These are phyloP conservation scores for Cyberlindnera nakhonratchasimensis DNA, from an alignment of 805 yeast species.

Conservation along the genomic window DNA sequence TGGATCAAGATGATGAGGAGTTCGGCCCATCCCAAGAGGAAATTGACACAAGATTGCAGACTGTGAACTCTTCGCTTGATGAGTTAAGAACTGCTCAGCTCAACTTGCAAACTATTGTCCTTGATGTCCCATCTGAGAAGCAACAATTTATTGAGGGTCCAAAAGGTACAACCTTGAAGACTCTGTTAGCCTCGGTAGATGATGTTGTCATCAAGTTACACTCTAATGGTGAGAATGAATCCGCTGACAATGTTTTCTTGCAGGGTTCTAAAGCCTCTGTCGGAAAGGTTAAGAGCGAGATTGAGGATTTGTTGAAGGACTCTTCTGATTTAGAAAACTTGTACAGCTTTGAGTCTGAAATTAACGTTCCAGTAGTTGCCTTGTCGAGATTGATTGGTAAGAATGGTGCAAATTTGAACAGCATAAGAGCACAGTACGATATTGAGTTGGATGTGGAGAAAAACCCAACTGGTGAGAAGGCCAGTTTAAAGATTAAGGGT, in stretches of 20 bases:
- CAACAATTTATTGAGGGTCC: conserved; percentile 65
- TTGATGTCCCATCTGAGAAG: conserved; percentile 49
- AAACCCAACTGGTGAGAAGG: conserved; percentile 40
- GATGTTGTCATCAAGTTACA: conserved; percentile 44
- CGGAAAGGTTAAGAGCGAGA: conserved; percentile 45
- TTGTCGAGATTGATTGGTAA: conserved; percentile 86
- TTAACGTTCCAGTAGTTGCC: conserved; percentile 62
- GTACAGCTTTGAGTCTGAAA: conserved; percentile 39
- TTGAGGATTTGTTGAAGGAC: conserved; percentile 53
- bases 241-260: conserved; percentile 53
- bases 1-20: conserved; percentile 49
- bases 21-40: conserved; percentile 70
- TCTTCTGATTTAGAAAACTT: conserved; percentile 47
- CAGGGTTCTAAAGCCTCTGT: conserved; percentile 72
- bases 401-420: conserved; percentile 71
- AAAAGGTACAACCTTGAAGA: conserved; percentile 52
- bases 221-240: conserved; percentile 33
- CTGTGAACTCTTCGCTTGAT: conserved; percentile 53
- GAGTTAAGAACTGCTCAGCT: conserved; percentile 56
- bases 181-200: conserved; percentile 32
- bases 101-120: conserved; percentile 46
- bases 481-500: conserved; percentile 66
- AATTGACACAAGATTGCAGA: conserved; percentile 48
- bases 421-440: conserved; percentile 67
- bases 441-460: conserved; percentile 74